Evolutionary conservation across 495 filamentous ascomycete species (phyloP).

Genomic region (Aspergillus bridgeri): DNA sequence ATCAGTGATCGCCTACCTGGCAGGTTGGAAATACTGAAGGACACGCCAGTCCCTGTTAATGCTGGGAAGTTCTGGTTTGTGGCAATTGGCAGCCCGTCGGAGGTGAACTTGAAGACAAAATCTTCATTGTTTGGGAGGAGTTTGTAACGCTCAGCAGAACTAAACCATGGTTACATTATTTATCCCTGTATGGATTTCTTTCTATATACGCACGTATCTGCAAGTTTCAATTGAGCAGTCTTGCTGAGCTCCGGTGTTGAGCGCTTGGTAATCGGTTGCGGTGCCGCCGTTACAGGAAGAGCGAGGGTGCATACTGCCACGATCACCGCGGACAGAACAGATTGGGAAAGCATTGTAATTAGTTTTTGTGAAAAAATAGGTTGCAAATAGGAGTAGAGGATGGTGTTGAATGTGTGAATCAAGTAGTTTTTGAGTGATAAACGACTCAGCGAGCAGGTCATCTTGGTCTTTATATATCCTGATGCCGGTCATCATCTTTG

Average conservation of each 20-base stretch:
- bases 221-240: constrained; percentile 22
- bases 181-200: no score
- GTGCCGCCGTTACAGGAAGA: constrained; percentile 18
- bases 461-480: constrained; percentile 8
- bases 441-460: neutral
- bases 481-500: neutral
- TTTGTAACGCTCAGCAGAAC: constrained; percentile 33
- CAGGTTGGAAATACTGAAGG: constrained; percentile 25
- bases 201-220: constrained; percentile 19
- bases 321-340: constrained; percentile 11
- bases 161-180: constrained; percentile 5
- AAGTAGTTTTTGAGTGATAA: neutral
- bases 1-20: constrained; percentile 29
- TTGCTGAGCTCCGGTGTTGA: constrained; percentile 22
- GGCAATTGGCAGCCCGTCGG: constrained; percentile 12
- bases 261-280: constrained; percentile 13
- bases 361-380: neutral
- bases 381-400: neutral
- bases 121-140: constrained; percentile 33
- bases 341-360: constrained; percentile 15
- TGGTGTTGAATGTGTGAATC: neutral
- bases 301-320: constrained; percentile 10
- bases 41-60: constrained; percentile 15
- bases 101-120: constrained; percentile 45
- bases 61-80: constrained; percentile 22